Evolutionary conservation across 192 early-diverging fungal genomes (phyloP), one percentile per base, ranked within the genome.

Genomic region (Linnemannia schmuckeri): DNA sequence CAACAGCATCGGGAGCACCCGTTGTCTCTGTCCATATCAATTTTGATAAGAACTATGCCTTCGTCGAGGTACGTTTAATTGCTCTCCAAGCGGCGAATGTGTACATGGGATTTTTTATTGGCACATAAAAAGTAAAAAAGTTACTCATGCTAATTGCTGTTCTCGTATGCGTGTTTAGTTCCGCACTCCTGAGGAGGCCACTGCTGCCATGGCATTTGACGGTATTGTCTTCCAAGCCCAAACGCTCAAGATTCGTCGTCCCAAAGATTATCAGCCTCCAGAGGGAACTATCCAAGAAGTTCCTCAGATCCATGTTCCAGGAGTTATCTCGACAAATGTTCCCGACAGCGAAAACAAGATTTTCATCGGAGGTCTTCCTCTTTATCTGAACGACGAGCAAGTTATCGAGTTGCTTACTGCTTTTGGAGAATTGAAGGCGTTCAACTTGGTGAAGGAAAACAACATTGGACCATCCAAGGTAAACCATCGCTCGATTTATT

Each of bases 31-130:
- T 95, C 27, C 96, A 98, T 85, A 96, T 99, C 66, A 97, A 98
- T 85, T 91, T 93, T 52, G 98, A 99, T n/a, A 97, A 97, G 88
- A 95, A 95, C 81, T 99, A 97, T 90, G 97, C 97, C 22, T 98
- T 99, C 93, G 93, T 98, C 27, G 98, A 99, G 82, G 96, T 97
- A 92, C 40, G 44, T 76, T 61, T 68, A 2, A 4, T 22, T 55
- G n/a, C 38, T 72, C 0, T 72, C 24, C 5, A 52, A 52, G n/a
- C 55, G 10, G 27, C 9, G 10, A 27, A 44, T 76, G 22, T 46
- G 46, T 70, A 49, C 35, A n/a, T 63, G 38, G 27, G 57, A 20
- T 41, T 40, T 15, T 75, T 74, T 55, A 80, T 12, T 37, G 42
- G 47, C 54, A 9, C 55, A 79, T 0, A 3, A 13, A 22, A 54